These are phyloP conservation scores for Cladosporium oxysporum DNA, from an alignment of 2,329 filamentous ascomycete genomes.

Conservation along the genomic window DNA sequence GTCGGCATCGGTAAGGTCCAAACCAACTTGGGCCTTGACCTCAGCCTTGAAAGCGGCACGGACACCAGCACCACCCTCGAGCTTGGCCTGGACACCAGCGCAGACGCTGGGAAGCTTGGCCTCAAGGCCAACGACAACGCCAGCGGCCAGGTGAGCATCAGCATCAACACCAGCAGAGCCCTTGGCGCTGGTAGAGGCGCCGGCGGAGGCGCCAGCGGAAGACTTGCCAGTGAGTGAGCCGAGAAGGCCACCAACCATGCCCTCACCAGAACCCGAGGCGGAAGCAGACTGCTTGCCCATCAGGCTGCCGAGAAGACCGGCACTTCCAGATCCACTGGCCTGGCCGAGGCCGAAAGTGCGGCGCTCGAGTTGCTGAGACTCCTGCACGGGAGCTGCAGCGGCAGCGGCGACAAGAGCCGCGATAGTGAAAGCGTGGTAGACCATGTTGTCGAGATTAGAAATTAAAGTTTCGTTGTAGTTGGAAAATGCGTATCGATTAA, in stretches of 20 bases:
- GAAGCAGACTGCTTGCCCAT: not conserved
- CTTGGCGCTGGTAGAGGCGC: not conserved
- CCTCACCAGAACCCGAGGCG: not conserved
- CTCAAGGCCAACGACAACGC: constrained; percentile 8
- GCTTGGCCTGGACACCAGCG: constrained; percentile 10
- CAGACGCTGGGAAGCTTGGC: constrained; percentile 14
- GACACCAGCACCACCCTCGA: constrained; percentile 7
- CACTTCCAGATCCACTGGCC: not conserved
- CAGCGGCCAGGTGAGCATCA: not conserved
- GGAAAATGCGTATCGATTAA: not conserved
- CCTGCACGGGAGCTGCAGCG: constrained; percentile 4
- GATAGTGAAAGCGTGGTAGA: constrained; percentile 13
- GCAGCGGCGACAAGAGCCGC: constrained; percentile 13
- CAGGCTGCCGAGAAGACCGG: not conserved
- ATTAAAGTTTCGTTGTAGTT: not conserved
- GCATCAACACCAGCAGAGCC: not conserved
- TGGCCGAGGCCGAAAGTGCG: constrained; percentile 11
- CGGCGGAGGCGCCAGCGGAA: not conserved
- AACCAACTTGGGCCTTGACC: constrained; percentile 8
- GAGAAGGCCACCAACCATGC: not conserved
- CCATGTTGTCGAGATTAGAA: constrained; percentile 12
- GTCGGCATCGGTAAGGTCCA: constrained; percentile 9
- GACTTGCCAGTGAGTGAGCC: constrained; percentile 8
- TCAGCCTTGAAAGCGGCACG: constrained; percentile 16
- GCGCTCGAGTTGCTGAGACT: constrained; percentile 8